Conservation (phyloP, 1,139 yeast species). For the Saccharomyces hybrid region DNA sequence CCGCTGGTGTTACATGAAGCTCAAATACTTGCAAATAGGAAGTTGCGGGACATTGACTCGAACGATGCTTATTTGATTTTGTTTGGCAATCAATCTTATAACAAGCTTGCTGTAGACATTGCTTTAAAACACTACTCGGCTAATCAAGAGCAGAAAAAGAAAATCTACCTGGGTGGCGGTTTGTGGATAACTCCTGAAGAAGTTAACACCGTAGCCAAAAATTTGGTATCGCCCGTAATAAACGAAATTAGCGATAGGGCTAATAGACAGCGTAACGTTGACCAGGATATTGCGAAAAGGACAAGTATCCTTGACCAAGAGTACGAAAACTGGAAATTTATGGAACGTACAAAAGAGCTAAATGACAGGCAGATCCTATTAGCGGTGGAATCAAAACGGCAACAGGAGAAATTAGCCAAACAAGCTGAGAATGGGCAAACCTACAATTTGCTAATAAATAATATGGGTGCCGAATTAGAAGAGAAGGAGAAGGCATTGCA, state of each 20-base stretch:
- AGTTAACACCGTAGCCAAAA: constrained; percentile 72
- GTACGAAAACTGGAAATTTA: constrained; percentile 28
- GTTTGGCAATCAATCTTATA: constrained; percentile 33
- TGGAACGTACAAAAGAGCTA: constrained; percentile 18
- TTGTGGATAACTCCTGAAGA: constrained; percentile 68
- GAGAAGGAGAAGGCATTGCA: constrained; percentile 28
- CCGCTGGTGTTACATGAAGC: constrained; percentile 56
- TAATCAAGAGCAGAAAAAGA: constrained; percentile 36
- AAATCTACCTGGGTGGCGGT: constrained; percentile 81
- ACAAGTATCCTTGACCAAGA: constrained; percentile 35
- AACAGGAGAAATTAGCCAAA: not conserved
- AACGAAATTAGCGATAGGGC: constrained; percentile 68
- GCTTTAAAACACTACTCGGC: constrained; percentile 36
- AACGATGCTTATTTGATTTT: constrained; percentile 33
- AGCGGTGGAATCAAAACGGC: constrained; percentile 16
- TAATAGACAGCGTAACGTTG: constrained; percentile 59
- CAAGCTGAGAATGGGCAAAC: constrained; percentile 10
- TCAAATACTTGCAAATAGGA: constrained; percentile 46
- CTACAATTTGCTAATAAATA: not conserved
- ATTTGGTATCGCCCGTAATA: constrained; percentile 79
- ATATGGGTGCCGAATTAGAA: not conserved
- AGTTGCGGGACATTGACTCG: constrained; percentile 40
- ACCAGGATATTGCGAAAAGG: constrained; percentile 49
- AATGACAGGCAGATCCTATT: constrained; percentile 37
- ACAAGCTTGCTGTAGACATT: constrained; percentile 45